phyloP scores from a whole-genome alignment of 2,329 filamentous ascomycete genomes.

The Colletotrichum paranaense region DNA sequence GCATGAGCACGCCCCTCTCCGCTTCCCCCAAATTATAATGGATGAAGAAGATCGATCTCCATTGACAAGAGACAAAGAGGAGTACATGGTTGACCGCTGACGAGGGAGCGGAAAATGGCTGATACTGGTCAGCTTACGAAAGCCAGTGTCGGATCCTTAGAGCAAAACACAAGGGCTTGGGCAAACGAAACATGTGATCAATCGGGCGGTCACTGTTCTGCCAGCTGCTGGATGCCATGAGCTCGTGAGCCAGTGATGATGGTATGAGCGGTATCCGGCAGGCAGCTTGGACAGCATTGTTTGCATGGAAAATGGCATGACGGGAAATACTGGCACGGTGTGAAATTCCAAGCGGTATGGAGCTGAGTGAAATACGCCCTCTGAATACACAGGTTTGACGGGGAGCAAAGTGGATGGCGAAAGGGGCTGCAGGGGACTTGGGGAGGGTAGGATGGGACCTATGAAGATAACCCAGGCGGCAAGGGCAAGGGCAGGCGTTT shows the following conservation, averaged over 20 bases:
- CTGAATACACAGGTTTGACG: neutral
- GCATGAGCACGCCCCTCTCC: neutral
- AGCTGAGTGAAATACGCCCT: slow-evolving; percentile 4
- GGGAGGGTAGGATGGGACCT: neutral
- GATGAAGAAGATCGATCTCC: neutral
- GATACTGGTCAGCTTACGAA: neutral
- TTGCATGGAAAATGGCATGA: slow-evolving; percentile 4
- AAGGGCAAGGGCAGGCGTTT: neutral
- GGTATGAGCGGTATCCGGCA: neutral
- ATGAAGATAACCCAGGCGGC: neutral
- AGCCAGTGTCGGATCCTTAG: neutral
- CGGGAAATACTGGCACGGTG: neutral
- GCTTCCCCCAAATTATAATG: neutral
- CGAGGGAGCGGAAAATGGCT: neutral
- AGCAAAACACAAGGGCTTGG: neutral
- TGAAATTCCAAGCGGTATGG: neutral
- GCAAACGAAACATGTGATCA: neutral
- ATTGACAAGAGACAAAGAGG: neutral
- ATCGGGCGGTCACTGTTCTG: neutral
- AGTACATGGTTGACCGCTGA: neutral
- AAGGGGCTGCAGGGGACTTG: neutral
- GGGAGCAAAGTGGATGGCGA: neutral
- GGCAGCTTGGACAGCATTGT: neutral
- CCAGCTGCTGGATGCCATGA: neutral
- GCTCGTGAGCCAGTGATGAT: neutral